These are phyloP conservation scores for Globisporangium alternatum DNA, from an alignment of 352 stramenopile species.

Conservation along the genomic window DNA sequence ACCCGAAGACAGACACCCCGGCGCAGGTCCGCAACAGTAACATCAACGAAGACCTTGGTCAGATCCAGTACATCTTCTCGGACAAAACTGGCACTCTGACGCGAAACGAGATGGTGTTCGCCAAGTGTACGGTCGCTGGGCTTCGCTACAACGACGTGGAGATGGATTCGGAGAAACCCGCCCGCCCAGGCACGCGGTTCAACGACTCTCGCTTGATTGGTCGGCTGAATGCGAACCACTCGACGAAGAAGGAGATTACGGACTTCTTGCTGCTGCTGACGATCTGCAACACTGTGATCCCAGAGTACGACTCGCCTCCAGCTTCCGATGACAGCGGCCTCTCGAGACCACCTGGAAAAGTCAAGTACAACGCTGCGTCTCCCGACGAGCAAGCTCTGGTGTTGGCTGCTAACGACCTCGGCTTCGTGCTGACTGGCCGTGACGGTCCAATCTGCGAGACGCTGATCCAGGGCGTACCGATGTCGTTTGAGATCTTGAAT, in stretches of 20 bases:
- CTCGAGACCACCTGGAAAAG: constrained; percentile 6
- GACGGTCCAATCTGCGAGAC: constrained; percentile 70
- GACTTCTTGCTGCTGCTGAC: constrained; percentile 82
- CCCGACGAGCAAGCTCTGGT: constrained; percentile 83
- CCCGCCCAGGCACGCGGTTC: constrained; percentile 68
- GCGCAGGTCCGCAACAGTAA: constrained; percentile 82
- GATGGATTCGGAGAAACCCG: constrained; percentile 35
- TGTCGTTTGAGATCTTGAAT: constrained; percentile 93
- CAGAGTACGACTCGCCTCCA: constrained; percentile 48
- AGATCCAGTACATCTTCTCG: constrained; percentile 91
- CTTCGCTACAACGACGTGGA: constrained; percentile 90
- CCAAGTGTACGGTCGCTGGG: constrained; percentile 91
- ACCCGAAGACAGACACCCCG: constrained; percentile 69
- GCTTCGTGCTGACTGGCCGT: constrained; percentile 61
- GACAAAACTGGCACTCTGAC: constrained; percentile 88
- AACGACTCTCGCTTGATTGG: constrained; percentile 72
- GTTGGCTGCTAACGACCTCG: constrained; percentile 68
- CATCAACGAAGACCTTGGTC: constrained; percentile 87
- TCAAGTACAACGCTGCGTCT: constrained; percentile 86
- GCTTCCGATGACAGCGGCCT: constrained; percentile 19
- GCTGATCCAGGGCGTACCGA: constrained; percentile 52
- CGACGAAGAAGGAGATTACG: constrained; percentile 82
- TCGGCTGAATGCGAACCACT: constrained; percentile 75
- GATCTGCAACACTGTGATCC: constrained; percentile 88
- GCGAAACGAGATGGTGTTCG: constrained; percentile 89